Conservation (phyloP, 2,329 filamentous ascomycete genomes). For the Cylindrodendrum hubeiense region DNA sequence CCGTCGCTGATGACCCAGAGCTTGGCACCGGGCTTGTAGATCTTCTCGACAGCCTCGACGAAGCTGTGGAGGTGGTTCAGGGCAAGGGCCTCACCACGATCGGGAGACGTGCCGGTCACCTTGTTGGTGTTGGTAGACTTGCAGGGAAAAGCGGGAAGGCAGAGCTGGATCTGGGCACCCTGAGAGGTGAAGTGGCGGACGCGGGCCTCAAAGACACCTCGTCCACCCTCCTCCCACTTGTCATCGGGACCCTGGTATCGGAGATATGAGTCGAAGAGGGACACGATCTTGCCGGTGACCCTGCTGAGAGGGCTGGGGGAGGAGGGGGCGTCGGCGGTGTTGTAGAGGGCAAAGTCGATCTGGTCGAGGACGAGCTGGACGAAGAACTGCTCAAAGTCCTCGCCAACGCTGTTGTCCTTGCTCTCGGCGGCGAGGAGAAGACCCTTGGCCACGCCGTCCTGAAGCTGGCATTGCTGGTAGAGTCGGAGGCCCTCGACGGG, state of each 20-base stretch:
- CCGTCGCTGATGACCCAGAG: constrained; percentile 56
- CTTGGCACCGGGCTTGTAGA: constrained; percentile 50
- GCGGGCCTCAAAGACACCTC: constrained; percentile 34
- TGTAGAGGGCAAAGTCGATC: background rate
- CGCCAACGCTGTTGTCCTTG: background rate
- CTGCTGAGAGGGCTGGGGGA: background rate
- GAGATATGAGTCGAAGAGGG: constrained; percentile 42
- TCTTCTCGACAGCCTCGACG: constrained; percentile 41
- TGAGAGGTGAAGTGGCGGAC: constrained; percentile 41
- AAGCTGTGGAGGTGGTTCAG: constrained; percentile 48
- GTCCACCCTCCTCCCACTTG: constrained; percentile 38
- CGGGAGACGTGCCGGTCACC: constrained; percentile 47
- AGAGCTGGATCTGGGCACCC: constrained; percentile 41
- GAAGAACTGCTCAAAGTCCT: constrained; percentile 1
- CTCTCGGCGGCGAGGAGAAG: background rate
- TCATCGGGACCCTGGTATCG: constrained; percentile 39
- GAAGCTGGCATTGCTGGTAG: background rate
- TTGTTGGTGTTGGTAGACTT: constrained; percentile 54
- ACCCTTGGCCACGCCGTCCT: background rate
- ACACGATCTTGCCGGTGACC: constrained; percentile 26
- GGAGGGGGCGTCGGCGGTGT: background rate
- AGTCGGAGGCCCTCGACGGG: background rate
- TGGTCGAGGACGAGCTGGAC: constrained; percentile 2
- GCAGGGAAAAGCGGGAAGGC: constrained; percentile 55
- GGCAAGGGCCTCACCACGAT: constrained; percentile 51